These are phyloP conservation scores for Inga laurina DNA, from an alignment of 306 rosid genomes.

Conservation along the genomic window DNA sequence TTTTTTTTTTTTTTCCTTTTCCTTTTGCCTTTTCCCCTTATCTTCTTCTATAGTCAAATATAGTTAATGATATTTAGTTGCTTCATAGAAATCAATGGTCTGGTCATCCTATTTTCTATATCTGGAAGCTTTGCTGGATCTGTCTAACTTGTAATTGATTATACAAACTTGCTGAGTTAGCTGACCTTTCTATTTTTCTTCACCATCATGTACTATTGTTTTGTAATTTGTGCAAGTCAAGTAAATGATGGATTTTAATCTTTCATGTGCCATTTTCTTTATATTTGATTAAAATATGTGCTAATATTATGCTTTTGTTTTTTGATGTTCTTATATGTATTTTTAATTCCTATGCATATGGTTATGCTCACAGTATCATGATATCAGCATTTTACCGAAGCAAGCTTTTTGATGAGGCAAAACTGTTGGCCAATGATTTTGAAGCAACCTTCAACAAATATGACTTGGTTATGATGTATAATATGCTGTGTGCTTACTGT, in stretches of 20 bases:
- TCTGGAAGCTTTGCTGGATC: slow-evolving; percentile 16
- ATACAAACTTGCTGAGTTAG: slow-evolving; percentile 6
- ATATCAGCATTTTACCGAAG: slow-evolving; percentile 85
- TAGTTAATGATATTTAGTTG: background rate
- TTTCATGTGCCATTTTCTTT: background rate
- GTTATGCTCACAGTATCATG: slow-evolving; percentile 94
- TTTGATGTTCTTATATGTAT: slow-evolving; percentile 21
- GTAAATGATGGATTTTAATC: background rate
- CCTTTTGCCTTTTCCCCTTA: background rate
- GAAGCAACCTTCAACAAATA: slow-evolving; percentile 69
- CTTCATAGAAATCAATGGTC: background rate
- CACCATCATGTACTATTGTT: background rate
- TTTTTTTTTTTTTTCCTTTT: background rate
- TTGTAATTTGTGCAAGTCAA: slow-evolving; percentile 10
- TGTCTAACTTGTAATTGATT: background rate
- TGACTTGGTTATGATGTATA: slow-evolving; percentile 83
- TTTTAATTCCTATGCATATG: slow-evolving; percentile 62
- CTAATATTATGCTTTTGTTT: background rate
- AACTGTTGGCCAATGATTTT: slow-evolving; percentile 74
- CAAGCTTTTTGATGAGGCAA: slow-evolving; percentile 86
- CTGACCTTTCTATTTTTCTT: background rate
- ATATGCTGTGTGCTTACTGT: slow-evolving; percentile 95
- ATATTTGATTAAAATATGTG: background rate
- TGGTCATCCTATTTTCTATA: background rate
- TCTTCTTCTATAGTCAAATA: background rate